phyloP scores from a whole-genome alignment of 148 eudicot species.

The Hydrangea macrophylla region DNA sequence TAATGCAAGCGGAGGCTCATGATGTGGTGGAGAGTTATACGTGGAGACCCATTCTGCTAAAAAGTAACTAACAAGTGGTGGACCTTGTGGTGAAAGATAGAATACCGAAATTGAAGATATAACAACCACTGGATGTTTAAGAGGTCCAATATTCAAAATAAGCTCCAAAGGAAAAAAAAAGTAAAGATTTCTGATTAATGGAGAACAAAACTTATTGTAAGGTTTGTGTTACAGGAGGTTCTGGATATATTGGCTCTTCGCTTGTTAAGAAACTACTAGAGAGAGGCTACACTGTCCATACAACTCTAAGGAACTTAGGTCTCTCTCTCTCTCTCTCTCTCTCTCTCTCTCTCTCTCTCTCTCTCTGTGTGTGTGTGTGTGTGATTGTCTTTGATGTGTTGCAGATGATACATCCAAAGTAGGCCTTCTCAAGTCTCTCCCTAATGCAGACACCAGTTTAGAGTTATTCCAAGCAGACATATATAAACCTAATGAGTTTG shows the following conservation, averaged over 20 bases:
- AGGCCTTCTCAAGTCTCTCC: slow-evolving; percentile 17
- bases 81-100: too few species aligned
- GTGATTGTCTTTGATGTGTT: not conserved
- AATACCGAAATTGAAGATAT: too few species aligned
- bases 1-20: too few species aligned
- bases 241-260: slow-evolving; percentile 37
- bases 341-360: not conserved
- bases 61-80: too few species aligned
- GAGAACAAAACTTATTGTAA: not conserved
- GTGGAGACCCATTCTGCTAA: too few species aligned
- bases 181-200: not conserved
- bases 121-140: too few species aligned
- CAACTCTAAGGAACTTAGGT: slow-evolving; percentile 44
- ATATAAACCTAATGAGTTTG: not conserved
- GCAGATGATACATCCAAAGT: slow-evolving; percentile 25
- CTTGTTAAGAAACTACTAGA: slow-evolving; percentile 35
- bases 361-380: not conserved
- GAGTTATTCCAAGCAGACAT: slow-evolving; percentile 11
- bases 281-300: slow-evolving; percentile 40
- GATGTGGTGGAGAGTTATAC: too few species aligned
- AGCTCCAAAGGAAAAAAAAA: too few species aligned
- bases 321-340: not conserved
- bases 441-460: not conserved
- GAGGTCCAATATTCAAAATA: too few species aligned
- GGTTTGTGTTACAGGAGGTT: slow-evolving; percentile 53